Evolutionary conservation across 179 eudicot genomes (phyloP).

Genomic region (Nepenthes alata): DNA sequence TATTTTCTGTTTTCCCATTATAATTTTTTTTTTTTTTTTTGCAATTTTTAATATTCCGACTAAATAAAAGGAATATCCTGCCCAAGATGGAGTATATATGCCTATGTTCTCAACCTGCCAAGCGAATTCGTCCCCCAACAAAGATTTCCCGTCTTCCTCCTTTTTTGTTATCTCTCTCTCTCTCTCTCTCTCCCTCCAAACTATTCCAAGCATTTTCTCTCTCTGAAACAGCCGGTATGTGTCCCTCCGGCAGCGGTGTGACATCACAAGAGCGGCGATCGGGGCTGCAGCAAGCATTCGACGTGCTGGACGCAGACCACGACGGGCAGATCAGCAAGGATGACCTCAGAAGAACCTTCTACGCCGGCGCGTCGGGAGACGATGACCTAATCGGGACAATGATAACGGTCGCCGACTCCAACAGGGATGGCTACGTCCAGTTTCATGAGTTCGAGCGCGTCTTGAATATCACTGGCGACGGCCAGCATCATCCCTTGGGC

Average conservation of each 20-base stretch:
- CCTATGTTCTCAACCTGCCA: too few species aligned
- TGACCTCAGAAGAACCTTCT: constrained; percentile 51
- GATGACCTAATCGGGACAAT: constrained; percentile 52
- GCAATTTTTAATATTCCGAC: too few species aligned
- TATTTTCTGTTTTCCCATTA: too few species aligned
- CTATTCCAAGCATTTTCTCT: too few species aligned
- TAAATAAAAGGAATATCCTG: too few species aligned
- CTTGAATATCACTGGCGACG: constrained; percentile 5
- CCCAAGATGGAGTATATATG: too few species aligned
- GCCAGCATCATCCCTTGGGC: not conserved
- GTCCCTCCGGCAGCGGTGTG: constrained; percentile 45
- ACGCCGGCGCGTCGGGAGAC: constrained; percentile 21
- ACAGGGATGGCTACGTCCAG: constrained; percentile 58
- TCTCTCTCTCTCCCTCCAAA: too few species aligned
- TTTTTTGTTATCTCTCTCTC: too few species aligned
- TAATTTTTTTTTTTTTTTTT: too few species aligned
- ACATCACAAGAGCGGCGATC: constrained; percentile 8
- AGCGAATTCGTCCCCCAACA: too few species aligned
- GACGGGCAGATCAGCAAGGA: constrained; percentile 70
- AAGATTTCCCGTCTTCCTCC: too few species aligned
- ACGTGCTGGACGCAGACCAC: constrained; percentile 54
- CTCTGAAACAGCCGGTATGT: constrained; percentile 23
- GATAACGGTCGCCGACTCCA: constrained; percentile 62
- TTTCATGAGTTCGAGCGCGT: constrained; percentile 68
- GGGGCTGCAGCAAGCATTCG: constrained; percentile 46